phyloP scores from a whole-genome alignment of 139 green algal genomes.

The Chlorella sp. region DNA sequence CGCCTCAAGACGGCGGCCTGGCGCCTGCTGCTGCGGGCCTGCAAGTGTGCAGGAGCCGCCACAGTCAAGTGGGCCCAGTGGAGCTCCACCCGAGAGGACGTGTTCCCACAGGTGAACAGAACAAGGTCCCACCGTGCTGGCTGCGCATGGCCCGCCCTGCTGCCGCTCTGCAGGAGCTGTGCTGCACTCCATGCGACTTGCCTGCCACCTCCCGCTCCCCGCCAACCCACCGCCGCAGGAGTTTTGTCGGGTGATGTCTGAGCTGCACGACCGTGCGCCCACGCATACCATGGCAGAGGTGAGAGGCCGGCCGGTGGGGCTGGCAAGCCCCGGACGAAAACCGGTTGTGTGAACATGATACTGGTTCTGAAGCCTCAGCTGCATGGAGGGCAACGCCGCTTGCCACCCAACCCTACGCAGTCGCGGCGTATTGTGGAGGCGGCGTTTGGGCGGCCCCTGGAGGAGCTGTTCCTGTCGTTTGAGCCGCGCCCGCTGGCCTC shows the following conservation, averaged over 20 bases:
- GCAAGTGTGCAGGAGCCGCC: slow-evolving; percentile 63
- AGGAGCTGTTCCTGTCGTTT: slow-evolving; percentile 86
- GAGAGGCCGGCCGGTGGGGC: neutral
- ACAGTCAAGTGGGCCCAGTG: slow-evolving; percentile 92
- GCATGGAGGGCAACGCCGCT: neutral
- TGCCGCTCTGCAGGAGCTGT: neutral
- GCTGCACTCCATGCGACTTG: too few species aligned
- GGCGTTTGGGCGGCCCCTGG: slow-evolving; percentile 72
- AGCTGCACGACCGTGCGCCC: slow-evolving; percentile 82
- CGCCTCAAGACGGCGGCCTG: slow-evolving; percentile 49
- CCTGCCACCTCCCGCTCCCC: neutral
- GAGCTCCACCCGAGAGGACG: slow-evolving; percentile 75
- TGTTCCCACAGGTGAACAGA: slow-evolving; percentile 66
- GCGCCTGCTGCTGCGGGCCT: slow-evolving; percentile 65
- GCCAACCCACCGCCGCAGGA: slow-evolving; percentile 23
- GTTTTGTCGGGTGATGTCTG: slow-evolving; percentile 57
- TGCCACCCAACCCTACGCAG: neutral
- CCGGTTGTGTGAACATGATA: too few species aligned
- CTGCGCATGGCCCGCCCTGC: neutral
- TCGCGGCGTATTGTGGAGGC: slow-evolving; percentile 60
- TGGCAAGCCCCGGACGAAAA: too few species aligned
- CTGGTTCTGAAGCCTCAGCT: neutral
- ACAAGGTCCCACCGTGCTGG: slow-evolving; percentile 28
- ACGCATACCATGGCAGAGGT: slow-evolving; percentile 60
- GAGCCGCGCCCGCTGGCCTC: slow-evolving; percentile 83